phyloP scores from a whole-genome alignment of 2,329 filamentous ascomycete species.

The Huntiella abstrusa region DNA sequence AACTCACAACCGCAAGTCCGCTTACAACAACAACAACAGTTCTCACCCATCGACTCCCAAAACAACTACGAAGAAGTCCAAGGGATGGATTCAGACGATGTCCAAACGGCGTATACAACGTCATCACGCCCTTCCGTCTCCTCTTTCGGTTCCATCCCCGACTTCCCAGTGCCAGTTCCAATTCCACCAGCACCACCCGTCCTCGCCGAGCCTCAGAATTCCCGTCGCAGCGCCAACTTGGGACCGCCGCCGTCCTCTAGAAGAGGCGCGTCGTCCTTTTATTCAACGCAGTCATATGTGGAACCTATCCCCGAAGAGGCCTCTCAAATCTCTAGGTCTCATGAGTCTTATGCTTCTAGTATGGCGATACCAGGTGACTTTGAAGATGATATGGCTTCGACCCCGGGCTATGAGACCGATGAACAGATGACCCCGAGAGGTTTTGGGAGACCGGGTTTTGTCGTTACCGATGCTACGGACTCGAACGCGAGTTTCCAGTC shows the following conservation, averaged over 20 bases:
- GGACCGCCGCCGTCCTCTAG: slow-evolving; percentile 43
- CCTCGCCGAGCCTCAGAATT: slow-evolving; percentile 14
- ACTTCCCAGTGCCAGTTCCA: slow-evolving; percentile 26
- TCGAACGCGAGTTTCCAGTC: slow-evolving; percentile 15
- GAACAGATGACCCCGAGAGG: slow-evolving; percentile 3
- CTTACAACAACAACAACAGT: slow-evolving; percentile 13
- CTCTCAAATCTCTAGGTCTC: slow-evolving; percentile 31
- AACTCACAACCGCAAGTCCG: slow-evolving; percentile 34
- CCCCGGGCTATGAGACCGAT: slow-evolving; percentile 6
- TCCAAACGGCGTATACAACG: slow-evolving; percentile 28
- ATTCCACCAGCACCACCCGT: slow-evolving; percentile 13
- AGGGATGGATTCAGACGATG: slow-evolving; percentile 18
- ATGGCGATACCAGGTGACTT: slow-evolving; percentile 53
- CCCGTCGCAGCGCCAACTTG: slow-evolving; percentile 32
- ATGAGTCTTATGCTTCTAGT: slow-evolving; percentile 52
- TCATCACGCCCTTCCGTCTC: slow-evolving; percentile 33
- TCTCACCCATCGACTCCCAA: not conserved
- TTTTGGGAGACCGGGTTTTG: slow-evolving; percentile 6
- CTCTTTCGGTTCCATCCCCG: slow-evolving; percentile 37
- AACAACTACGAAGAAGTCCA: slow-evolving; percentile 19
- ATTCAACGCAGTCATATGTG: slow-evolving; percentile 47
- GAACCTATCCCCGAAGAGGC: slow-evolving; percentile 57
- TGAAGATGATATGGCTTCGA: slow-evolving; percentile 19
- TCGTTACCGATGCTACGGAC: slow-evolving; percentile 3
- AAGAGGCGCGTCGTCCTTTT: slow-evolving; percentile 43